A percentile compares a stretch with the other conserved stretches of the same genome.
phyloP scores from a whole-genome alignment of 169 alveolate genomes.

The Blepharisma undulans region DNA sequence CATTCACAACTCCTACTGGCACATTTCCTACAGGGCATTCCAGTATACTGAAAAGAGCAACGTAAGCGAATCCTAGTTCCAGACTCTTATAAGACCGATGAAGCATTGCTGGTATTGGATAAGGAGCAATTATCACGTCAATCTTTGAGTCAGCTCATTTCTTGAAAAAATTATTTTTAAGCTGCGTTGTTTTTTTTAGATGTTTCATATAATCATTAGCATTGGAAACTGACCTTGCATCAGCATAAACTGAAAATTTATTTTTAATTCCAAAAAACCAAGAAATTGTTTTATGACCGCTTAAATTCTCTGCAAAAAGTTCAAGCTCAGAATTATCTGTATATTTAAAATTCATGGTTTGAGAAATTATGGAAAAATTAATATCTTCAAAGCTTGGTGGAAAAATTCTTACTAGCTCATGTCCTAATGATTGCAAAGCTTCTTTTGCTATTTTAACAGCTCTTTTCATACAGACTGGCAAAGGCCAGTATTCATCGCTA shows the following conservation, averaged over 20 bases:
- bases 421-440: neutral
- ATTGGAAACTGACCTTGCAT: neutral
- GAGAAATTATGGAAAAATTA: no score
- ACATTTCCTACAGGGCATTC: slow-evolving; percentile 31
- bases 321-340: no score
- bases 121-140: slow-evolving; percentile 15
- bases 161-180: neutral
- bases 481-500: slow-evolving; percentile 14
- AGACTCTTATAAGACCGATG: neutral
- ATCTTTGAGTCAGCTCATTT: neutral
- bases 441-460: neutral
- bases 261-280: neutral
- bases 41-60: neutral
- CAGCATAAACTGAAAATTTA: neutral
- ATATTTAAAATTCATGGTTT: no score
- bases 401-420: neutral
- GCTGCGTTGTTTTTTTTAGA: neutral
- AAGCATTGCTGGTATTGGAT: slow-evolving; percentile 7
- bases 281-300: no score
- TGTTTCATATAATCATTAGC: neutral
- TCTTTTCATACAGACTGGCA: neutral
- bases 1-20: neutral
- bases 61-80: neutral
- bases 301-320: no score
- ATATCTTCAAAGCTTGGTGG: no score